Conservation (phyloP, 768 basidiomycete species). For the Termitomyces sp. region DNA sequence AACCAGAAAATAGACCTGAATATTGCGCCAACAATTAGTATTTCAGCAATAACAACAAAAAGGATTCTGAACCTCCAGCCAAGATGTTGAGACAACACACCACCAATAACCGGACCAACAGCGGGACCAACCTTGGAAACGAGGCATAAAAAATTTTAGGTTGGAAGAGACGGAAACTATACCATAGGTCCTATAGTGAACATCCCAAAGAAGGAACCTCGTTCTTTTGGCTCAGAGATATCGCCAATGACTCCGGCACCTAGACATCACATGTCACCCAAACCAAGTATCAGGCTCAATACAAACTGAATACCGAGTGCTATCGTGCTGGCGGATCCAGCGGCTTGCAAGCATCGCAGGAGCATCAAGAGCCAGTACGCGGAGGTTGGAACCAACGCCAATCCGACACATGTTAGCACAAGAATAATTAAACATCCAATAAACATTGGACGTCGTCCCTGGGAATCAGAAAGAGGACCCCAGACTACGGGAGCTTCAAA, state of each 20-base stretch:
- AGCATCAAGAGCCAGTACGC: conserved; percentile 78
- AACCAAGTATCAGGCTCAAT: background rate
- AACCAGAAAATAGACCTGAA: conserved; percentile 60
- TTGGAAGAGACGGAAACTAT: background rate
- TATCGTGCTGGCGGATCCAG: conserved; percentile 74
- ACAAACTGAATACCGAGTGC: conserved; percentile 48
- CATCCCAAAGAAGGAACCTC: conserved; percentile 69
- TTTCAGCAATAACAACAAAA: background rate
- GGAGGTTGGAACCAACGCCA: conserved; percentile 41
- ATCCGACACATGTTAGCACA: conserved; percentile 57
- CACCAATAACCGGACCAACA: conserved; percentile 55
- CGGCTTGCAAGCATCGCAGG: conserved; percentile 74
- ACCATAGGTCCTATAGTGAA: conserved; percentile 65
- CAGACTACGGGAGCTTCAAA: conserved; percentile 56
- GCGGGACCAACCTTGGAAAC: conserved; percentile 48
- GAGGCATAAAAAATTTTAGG: background rate
- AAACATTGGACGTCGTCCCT: conserved; percentile 61
- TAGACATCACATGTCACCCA: conserved; percentile 12
- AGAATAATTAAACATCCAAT: conserved; percentile 59
- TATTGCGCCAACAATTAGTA: background rate
- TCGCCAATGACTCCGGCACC: conserved; percentile 78
- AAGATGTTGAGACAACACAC: conserved; percentile 46
- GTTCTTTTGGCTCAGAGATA: conserved; percentile 64
- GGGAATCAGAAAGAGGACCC: conserved; percentile 64
- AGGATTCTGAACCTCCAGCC: conserved; percentile 51